Base-by-base conservation (phyloP, 108 stramenopile species). In the Bacterosira constricta region DNA sequence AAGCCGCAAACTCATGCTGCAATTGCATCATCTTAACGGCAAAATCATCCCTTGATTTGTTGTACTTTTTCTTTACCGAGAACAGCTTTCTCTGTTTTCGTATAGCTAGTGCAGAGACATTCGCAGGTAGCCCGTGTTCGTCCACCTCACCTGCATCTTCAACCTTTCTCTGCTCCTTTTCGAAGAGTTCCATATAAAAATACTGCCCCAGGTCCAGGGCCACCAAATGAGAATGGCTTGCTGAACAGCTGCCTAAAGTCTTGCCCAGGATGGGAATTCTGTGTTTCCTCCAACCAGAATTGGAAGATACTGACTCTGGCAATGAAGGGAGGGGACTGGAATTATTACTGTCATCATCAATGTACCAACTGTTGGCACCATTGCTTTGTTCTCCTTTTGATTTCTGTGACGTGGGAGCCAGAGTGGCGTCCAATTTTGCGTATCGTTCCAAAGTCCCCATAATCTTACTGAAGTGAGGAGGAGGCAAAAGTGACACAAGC, bases 111-210 rank as follows among this genome's bases (percentile, higher is more conserved):
- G 18, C 72, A 47, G 42, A 34, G 41, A 38, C 44, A 32, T 31
- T 47, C 5, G 38, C 17, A 32, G 66, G 20, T 0, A 8, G 11
- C 2, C 47, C 58, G n/a, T 10, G 9, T 9, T 42, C 26, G 15
- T 31, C 63, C 18, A 41, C 35, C 13, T 41, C 21, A 27, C 20
- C 20, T 2, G 6, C 31, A 9, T 13, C 37, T 12, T 75, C 79
- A 18, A 69, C 36, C n/a, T n/a, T n/a, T n/a, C n/a, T n/a, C n/a
- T n/a, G n/a, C n/a, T n/a, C n/a, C n/a, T n/a, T n/a, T n/a, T n/a
- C n/a, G n/a, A n/a, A n/a, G n/a, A n/a, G n/a, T 18, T 71, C 69
- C 6, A 81, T 70, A 51, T 86, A 81, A 50, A 86, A 77, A 35
- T 71, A 86, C 34, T 52, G 13, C 0, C 63, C 85, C 51, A 86